A percentile compares a stretch with the other conserved stretches of the same genome.
phyloP scores from a whole-genome alignment of 2,329 filamentous ascomycete genomes.

The Magnaporthiopsis incrustans region DNA sequence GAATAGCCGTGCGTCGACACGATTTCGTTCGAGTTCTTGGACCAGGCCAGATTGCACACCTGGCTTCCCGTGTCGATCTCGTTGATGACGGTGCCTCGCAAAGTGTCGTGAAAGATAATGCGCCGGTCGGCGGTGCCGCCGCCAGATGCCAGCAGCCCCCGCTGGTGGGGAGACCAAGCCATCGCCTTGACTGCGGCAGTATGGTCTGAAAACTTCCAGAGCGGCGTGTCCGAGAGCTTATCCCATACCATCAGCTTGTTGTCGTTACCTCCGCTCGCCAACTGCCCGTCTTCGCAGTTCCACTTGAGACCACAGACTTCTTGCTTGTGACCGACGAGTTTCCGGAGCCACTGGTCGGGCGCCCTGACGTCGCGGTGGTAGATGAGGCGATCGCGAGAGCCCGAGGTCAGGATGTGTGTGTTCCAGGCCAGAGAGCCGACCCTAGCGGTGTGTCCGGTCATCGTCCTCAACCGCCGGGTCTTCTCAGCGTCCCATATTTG shows the following conservation, averaged over 20 bases:
- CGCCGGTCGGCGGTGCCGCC: constrained; percentile 92
- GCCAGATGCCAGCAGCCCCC: constrained; percentile 86
- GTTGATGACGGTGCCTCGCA: constrained; percentile 70
- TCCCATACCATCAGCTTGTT: constrained; percentile 99
- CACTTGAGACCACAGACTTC: constrained; percentile 95
- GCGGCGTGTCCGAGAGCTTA: constrained; percentile 81
- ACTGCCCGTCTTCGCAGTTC: constrained; percentile 92
- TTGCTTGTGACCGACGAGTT: constrained; percentile 90
- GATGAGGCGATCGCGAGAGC: constrained; percentile 85
- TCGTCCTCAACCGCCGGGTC: constrained; percentile 77
- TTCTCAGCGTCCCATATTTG: constrained; percentile 97
- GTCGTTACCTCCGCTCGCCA: constrained; percentile 94
- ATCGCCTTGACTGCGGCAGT: constrained; percentile 96
- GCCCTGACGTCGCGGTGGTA: constrained; percentile 93
- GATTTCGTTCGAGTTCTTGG: constrained; percentile 94
- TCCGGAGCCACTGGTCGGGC: constrained; percentile 81
- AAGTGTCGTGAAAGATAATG: constrained; percentile 97
- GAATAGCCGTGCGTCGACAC: constrained; percentile 96
- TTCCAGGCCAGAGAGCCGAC: constrained; percentile 97
- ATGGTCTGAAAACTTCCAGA: constrained; percentile 92
- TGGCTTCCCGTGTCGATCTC: constrained; percentile 96
- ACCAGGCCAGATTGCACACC: constrained; percentile 98
- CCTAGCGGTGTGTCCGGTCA: constrained; percentile 91
- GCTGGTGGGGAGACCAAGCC: constrained; percentile 94
- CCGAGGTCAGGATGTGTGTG: constrained; percentile 91